Evolutionary conservation across 2,329 filamentous ascomycete genomes (phyloP), one percentile per base, ranked within the genome.

Genomic region (Aspergillus phoenicis): DNA sequence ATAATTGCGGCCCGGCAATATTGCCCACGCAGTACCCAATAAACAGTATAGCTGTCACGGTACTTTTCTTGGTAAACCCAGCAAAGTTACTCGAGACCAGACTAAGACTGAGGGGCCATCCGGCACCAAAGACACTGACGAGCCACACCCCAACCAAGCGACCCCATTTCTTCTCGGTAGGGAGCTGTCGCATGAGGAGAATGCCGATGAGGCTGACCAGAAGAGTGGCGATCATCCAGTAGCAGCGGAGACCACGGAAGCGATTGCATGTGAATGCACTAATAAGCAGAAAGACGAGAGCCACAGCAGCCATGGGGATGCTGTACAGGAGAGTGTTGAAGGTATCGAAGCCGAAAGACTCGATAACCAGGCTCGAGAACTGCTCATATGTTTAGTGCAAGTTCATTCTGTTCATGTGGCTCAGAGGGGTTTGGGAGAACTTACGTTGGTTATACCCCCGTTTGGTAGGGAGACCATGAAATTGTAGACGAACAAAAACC

Each of bases 1-100:
- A 62, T 3, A 62, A 38, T 20, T 60, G 68, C 24, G 71, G 71
- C 0, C 69, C 70, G 11, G 70, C 64, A 38, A 73, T 70, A 45
- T 73, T 73, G 2, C 71, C 69, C 45, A 71, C 59, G 38, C 71
- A 71, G 28, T 72, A 71, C 1, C 66, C 82, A 1, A 80, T 81
- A 60, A 84, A 84, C 5, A 85, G 61, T 8, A 81, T 71, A 0
- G 82, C 81, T 0, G 73, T 68, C 2, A 70, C 65, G 2, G 69
- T 67, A 26, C 63, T 69, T 41, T 70, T 72, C 58, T 75, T 75
- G 1, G 73, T 71, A 30, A 71, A 70, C 3, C 72, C 73, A 7
- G 71, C 70, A 30, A 73, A 65, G 61, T 74, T 75, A 1, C 68
- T 70, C 1, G 68, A 70, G 26, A 71, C 62, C 3, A 72, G 45